Evolutionary conservation across 345 rosid genomes (phyloP).

Genomic region (Sisymbrium altissimum): DNA sequence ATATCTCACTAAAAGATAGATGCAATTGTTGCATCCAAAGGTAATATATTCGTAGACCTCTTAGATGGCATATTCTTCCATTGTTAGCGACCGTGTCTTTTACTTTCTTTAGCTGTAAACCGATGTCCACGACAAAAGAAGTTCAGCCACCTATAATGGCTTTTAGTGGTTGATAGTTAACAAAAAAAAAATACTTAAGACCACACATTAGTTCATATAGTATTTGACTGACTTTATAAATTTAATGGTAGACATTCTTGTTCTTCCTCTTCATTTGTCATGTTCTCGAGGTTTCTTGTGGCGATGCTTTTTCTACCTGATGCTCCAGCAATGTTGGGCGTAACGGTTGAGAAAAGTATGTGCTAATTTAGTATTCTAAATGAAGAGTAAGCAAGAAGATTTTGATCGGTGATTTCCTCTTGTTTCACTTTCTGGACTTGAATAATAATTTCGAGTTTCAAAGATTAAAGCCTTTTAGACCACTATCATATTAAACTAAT

Average conservation of each 20-base stretch:
- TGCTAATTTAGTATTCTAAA: conserved; percentile 22
- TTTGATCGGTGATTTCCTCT: conserved; percentile 32
- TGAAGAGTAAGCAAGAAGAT: conserved; percentile 39
- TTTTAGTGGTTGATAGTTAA: conserved; percentile 32
- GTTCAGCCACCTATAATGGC: conserved; percentile 37
- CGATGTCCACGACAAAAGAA: conserved; percentile 34
- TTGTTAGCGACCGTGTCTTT: conserved; percentile 18
- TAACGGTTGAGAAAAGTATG: conserved; percentile 65
- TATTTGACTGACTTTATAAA: conserved; percentile 19
- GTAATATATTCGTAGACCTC: not conserved
- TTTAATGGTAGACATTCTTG: conserved; percentile 24
- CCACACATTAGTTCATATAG: conserved; percentile 20
- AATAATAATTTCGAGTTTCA: conserved; percentile 19
- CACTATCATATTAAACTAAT: conserved; percentile 20
- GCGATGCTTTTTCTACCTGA: conserved; percentile 19
- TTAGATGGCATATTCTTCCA: conserved; percentile 9
- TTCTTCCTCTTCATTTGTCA: conserved; percentile 25
- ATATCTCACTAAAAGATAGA: conserved; percentile 6
- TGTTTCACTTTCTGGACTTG: conserved; percentile 18
- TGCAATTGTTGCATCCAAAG: conserved; percentile 5
- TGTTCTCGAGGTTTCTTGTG: conserved; percentile 37
- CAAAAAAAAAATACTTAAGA: conserved; percentile 16
- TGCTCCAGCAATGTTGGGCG: conserved; percentile 45
- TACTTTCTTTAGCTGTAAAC: conserved; percentile 23
- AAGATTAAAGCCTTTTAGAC: conserved; percentile 19